Conservation (phyloP, 2,329 filamentous ascomycete species). For the Neospermospora avenae region DNA sequence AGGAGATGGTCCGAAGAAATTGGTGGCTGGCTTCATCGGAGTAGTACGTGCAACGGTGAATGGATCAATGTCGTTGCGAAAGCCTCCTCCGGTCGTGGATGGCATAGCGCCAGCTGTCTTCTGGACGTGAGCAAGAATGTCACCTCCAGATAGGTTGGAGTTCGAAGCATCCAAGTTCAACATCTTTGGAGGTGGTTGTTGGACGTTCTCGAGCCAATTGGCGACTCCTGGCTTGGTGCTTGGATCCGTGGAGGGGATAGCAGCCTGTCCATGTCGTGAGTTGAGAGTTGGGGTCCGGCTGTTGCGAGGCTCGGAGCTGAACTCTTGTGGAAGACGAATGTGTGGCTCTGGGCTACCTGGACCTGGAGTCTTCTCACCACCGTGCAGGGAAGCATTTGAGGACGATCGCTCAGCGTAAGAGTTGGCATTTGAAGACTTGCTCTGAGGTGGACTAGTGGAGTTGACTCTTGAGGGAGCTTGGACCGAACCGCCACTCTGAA, state of each 20-base stretch:
- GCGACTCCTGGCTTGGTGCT: constrained; percentile 10
- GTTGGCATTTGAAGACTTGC: constrained; percentile 5
- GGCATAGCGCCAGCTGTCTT: constrained; percentile 7
- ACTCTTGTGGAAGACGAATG: constrained; percentile 10
- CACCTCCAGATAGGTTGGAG: neutral
- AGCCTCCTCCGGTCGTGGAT: neutral
- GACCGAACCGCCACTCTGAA: constrained; percentile 2
- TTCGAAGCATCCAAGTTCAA: neutral
- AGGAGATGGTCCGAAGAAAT: constrained; percentile 15
- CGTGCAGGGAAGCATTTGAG: neutral
- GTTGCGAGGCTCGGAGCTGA: constrained; percentile 20
- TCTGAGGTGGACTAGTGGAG: constrained; percentile 1
- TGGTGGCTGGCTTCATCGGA: neutral
- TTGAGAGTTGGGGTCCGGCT: constrained; percentile 21
- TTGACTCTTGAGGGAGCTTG: constrained; percentile 1
- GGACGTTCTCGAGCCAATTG: constrained; percentile 20
- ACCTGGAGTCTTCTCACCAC: neutral
- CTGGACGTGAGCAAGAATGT: constrained; percentile 8
- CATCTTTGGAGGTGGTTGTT: neutral
- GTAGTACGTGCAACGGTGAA: constrained; percentile 8
- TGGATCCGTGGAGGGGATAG: constrained; percentile 19
- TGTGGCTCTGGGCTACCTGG: constrained; percentile 16
- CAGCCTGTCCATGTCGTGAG: constrained; percentile 22
- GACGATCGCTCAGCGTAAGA: neutral
- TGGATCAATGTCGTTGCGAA: constrained; percentile 19